phyloP scores from a whole-genome alignment of 1,139 yeast species.

The Hanseniaspora gamundiae region DNA sequence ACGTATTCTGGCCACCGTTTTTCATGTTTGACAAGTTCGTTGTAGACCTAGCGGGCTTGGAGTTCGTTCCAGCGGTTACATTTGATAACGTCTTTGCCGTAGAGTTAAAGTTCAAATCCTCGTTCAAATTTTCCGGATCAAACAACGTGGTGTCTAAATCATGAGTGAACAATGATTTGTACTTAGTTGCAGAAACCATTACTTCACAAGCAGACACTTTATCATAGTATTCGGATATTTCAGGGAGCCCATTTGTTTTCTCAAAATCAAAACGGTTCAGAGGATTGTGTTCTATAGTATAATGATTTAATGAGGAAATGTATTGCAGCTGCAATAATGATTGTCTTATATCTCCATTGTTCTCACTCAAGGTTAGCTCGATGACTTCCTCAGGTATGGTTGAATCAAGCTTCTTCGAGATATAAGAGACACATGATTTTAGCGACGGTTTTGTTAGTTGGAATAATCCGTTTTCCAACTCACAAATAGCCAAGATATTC shows the following conservation, averaged over 20 bases:
- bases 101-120: neutral
- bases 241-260: constrained; percentile 5
- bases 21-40: too few relatives aligned
- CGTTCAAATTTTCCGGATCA: neutral
- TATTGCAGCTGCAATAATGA: constrained; percentile 43
- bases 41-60: too few relatives aligned
- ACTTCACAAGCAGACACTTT: constrained; percentile 31
- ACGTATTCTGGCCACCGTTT: too few relatives aligned
- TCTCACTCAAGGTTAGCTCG: constrained; percentile 25
- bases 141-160: constrained; percentile 23
- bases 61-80: too few relatives aligned
- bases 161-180: constrained; percentile 31
- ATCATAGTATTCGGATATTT: constrained; percentile 23
- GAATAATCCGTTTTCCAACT: constrained; percentile 5
- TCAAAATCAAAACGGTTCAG: neutral
- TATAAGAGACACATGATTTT: constrained; percentile 23
- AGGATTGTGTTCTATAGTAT: constrained; percentile 6
- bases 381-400: constrained; percentile 29
- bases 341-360: constrained; percentile 41
- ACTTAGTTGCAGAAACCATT: constrained; percentile 18
- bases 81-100: too few relatives aligned
- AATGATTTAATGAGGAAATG: constrained; percentile 34
- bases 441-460: neutral
- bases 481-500: constrained; percentile 22
- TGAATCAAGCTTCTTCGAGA: constrained; percentile 26